A percentile compares a stretch with the other conserved stretches of the same genome.
Conservation (phyloP, 805 yeast species). For the Vanderwaltozyma tropicalis region DNA sequence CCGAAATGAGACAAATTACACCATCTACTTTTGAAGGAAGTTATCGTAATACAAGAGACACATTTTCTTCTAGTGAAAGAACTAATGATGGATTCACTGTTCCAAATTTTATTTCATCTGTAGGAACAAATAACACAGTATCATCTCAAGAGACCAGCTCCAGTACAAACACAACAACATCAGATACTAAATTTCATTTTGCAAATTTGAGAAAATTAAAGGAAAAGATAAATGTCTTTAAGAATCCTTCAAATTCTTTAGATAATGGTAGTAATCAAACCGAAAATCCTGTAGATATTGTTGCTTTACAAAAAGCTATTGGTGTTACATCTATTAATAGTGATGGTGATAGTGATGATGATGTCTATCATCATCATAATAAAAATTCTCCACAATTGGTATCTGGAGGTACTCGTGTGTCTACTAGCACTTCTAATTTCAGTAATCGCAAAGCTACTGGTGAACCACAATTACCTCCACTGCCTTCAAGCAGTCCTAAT, state of each 20-base stretch:
- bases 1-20: conserved; percentile 20
- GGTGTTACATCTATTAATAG: conserved; percentile 18
- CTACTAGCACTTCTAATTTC: background rate
- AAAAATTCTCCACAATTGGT: background rate
- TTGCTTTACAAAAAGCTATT: conserved; percentile 29
- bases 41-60: background rate
- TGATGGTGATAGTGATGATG: conserved; percentile 9
- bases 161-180: conserved; percentile 19
- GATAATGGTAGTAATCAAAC: conserved; percentile 4
- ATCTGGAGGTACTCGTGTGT: conserved; percentile 2
- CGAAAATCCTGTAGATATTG: conserved; percentile 23
- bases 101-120: conserved; percentile 15
- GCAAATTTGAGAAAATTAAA: conserved; percentile 28
- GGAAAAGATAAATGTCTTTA: conserved; percentile 27
- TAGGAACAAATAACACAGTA: conserved; percentile 16
- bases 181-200: conserved; percentile 27
- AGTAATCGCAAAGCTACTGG: background rate
- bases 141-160: conserved; percentile 15
- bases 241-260: conserved; percentile 19
- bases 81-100: background rate
- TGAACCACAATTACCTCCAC: conserved; percentile 17
- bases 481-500: background rate
- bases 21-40: conserved; percentile 6
- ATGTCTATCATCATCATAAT: background rate
- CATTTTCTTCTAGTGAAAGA: background rate